A percentile compares a stretch with the other conserved stretches of the same genome.
Evolutionary conservation across 345 rosid species (phyloP).

Genomic region (Eutrema japonicum): DNA sequence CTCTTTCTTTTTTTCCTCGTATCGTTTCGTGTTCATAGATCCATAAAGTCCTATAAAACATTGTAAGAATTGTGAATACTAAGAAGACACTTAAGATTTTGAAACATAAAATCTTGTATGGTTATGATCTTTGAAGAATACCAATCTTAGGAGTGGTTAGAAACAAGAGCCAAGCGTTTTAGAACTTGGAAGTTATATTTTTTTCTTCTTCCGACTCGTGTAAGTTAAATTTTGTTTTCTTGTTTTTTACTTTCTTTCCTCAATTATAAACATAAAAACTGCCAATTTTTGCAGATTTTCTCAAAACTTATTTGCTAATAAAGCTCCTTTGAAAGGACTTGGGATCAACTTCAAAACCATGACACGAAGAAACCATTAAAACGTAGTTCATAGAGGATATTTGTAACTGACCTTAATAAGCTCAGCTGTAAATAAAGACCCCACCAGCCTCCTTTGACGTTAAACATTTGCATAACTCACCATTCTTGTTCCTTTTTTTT

Average conservation of each 20-base stretch:
- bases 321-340: too few species aligned
- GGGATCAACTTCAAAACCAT: too few species aligned
- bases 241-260: too few species aligned
- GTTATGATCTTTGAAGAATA: neutral
- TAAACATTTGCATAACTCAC: constrained; percentile 7
- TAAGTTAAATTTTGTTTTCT: too few species aligned
- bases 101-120: neutral
- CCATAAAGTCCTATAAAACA: neutral
- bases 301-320: too few species aligned
- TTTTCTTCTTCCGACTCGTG: too few species aligned
- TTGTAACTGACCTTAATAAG: neutral
- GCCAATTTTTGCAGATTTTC: too few species aligned
- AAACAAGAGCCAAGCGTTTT: too few species aligned
- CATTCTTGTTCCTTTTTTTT: too few species aligned
- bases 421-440: constrained; percentile 1
- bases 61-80: neutral
- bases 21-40: neutral
- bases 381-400: neutral
- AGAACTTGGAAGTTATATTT: too few species aligned
- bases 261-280: too few species aligned
- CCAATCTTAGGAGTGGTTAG: neutral
- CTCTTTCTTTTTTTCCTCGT: neutral
- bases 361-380: too few species aligned
- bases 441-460: constrained; percentile 14
- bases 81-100: neutral